phyloP scores from a whole-genome alignment of 2,329 filamentous ascomycete species.

The Xylariaceae sp. region DNA sequence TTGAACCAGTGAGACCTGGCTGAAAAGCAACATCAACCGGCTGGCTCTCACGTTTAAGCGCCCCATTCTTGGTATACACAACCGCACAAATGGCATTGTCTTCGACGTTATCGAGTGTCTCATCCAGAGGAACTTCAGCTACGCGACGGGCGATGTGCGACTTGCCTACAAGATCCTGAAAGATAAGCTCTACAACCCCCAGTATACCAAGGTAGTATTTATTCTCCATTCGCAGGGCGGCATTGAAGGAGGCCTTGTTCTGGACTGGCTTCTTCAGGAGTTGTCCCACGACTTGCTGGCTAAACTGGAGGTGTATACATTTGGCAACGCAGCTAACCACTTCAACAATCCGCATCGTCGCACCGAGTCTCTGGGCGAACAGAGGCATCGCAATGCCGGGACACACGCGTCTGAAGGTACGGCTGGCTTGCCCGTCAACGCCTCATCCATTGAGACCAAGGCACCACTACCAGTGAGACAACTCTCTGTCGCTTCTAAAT shows the following conservation, averaged over 20 bases:
- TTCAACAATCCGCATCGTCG: constrained; percentile 70
- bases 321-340: constrained; percentile 73
- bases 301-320: constrained; percentile 73
- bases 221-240: constrained; percentile 74
- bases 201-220: constrained; percentile 64
- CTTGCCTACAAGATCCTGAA: constrained; percentile 59
- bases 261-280: constrained; percentile 74
- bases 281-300: constrained; percentile 58
- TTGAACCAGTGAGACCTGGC: constrained; percentile 53
- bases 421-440: constrained; percentile 33
- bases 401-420: constrained; percentile 33
- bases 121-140: constrained; percentile 68
- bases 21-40: constrained; percentile 65
- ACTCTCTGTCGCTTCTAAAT: constrained; percentile 15
- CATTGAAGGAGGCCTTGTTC: constrained; percentile 65
- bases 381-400: constrained; percentile 32
- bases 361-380: constrained; percentile 39
- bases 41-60: constrained; percentile 67
- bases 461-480: constrained; percentile 12
- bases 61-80: constrained; percentile 68
- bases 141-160: constrained; percentile 63
- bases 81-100: constrained; percentile 66
- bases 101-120: constrained; percentile 76
- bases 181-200: constrained; percentile 54
- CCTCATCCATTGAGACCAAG: constrained; percentile 29